Evolutionary conservation across 2,329 filamentous ascomycete species (phyloP).

Genomic region (Fusarium tupiense): DNA sequence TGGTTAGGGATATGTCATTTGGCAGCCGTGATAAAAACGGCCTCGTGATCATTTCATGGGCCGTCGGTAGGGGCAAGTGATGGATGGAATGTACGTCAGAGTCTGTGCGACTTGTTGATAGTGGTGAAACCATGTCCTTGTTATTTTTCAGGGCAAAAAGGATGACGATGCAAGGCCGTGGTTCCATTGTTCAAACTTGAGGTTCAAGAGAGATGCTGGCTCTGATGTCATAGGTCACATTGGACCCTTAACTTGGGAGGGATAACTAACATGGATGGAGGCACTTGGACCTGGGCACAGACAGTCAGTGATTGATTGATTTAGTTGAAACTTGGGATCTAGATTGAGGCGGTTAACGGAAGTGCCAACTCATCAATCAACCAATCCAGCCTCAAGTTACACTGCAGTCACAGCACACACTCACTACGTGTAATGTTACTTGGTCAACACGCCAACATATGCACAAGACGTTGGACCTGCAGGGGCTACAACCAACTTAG

Average conservation of each 20-base stretch:
- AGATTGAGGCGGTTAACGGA: not conserved
- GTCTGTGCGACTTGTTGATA: not conserved
- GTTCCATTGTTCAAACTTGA: not conserved
- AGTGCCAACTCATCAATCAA: not conserved
- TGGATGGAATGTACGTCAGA: not conserved
- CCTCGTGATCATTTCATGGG: not conserved
- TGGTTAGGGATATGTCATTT: not conserved
- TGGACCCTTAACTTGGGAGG: not conserved
- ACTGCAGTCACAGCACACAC: not conserved
- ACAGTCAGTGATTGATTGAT: not conserved
- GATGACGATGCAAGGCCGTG: not conserved
- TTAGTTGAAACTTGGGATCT: not conserved
- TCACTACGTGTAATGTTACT: not conserved
- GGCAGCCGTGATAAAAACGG: not conserved
- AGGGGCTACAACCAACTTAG: slow-evolving; percentile 2
- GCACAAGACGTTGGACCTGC: not conserved
- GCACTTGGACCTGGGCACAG: slow-evolving; percentile 12
- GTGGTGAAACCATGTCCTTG: not conserved
- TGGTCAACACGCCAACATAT: slow-evolving; percentile 10
- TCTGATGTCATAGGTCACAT: slow-evolving; percentile 6
- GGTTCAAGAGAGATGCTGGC: not conserved
- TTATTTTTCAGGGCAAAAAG: not conserved
- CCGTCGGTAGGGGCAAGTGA: not conserved
- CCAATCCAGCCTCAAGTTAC: not conserved
- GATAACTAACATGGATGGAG: not conserved